These are phyloP conservation scores for Phyllosticta paracitricarpa DNA, from an alignment of 2,329 filamentous ascomycete species.

Conservation along the genomic window DNA sequence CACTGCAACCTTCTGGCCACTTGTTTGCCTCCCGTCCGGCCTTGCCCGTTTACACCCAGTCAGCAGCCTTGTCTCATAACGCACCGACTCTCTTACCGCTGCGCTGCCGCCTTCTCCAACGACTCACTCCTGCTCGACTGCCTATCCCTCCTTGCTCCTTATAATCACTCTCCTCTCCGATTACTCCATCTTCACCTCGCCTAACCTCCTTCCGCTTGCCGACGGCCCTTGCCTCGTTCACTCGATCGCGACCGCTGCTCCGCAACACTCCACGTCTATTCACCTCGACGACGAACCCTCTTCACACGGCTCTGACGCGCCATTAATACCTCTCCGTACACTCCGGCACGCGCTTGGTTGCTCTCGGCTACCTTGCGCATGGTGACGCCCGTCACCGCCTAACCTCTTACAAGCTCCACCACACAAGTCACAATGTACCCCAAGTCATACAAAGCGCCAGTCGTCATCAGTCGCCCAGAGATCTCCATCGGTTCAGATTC, in stretches of 20 bases:
- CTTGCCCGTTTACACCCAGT: slow-evolving; percentile 7
- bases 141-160: slow-evolving; percentile 14
- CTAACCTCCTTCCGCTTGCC: slow-evolving; percentile 12
- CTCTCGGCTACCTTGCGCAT: slow-evolving; percentile 9
- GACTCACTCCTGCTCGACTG: slow-evolving; percentile 15
- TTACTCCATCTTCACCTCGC: slow-evolving; percentile 13
- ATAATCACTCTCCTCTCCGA: background rate
- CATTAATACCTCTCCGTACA: slow-evolving; percentile 4
- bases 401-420: slow-evolving; percentile 17
- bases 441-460: slow-evolving; percentile 23
- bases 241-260: slow-evolving; percentile 21
- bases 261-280: slow-evolving; percentile 10
- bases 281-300: slow-evolving; percentile 12
- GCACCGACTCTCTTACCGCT: slow-evolving; percentile 8
- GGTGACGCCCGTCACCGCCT: slow-evolving; percentile 16
- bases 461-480: slow-evolving; percentile 35
- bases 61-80: slow-evolving; percentile 11
- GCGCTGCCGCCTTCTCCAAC: slow-evolving; percentile 15
- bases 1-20: slow-evolving; percentile 1
- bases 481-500: slow-evolving; percentile 25
- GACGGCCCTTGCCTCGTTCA: slow-evolving; percentile 18
- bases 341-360: background rate
- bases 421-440: slow-evolving; percentile 26
- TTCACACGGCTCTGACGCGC: background rate
- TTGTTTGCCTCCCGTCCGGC: slow-evolving; percentile 2